A percentile compares a stretch with the other conserved stretches of the same genome.
Conservation (phyloP, 345 rosid genomes). For the Nephelium lappaceum region DNA sequence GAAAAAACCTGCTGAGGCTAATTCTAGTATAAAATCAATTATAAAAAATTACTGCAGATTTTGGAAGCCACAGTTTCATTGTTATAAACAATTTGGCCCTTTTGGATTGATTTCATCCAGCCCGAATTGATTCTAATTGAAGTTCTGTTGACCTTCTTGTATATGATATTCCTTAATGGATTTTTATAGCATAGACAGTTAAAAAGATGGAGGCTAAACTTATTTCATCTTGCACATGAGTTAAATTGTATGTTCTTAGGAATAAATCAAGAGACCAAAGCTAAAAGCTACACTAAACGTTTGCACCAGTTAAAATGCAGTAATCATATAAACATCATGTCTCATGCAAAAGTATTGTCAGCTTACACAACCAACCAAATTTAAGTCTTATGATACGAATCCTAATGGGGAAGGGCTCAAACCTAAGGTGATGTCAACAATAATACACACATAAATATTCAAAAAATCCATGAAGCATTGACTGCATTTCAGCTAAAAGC, state of each 20-base stretch:
- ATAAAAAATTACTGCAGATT: not conserved
- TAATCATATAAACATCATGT: too few species aligned
- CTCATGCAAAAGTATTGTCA: not conserved
- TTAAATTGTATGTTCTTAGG: not conserved
- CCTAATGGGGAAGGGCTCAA: not conserved
- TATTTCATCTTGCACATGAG: too few species aligned
- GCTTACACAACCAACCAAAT: not conserved
- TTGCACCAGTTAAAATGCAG: too few species aligned
- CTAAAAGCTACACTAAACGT: not conserved
- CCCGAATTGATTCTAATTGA: not conserved
- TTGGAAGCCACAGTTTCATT: not conserved
- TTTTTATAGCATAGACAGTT: too few species aligned
- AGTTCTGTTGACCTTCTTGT: not conserved
- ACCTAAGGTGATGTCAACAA: not conserved
- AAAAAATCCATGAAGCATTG: not conserved
- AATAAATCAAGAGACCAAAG: not conserved
- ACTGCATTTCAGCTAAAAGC: not conserved
- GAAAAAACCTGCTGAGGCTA: not conserved
- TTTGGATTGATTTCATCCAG: not conserved
- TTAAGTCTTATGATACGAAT: not conserved
- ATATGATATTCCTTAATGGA: too few species aligned
- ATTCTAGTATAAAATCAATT: not conserved
- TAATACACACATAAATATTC: not conserved
- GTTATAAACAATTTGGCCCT: not conserved
- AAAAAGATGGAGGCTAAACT: too few species aligned